A percentile compares a stretch with the other conserved stretches of the same genome.
Conservation (phyloP, 1,139 yeast genomes). For the Kurtzmaniella quercitrusa region DNA sequence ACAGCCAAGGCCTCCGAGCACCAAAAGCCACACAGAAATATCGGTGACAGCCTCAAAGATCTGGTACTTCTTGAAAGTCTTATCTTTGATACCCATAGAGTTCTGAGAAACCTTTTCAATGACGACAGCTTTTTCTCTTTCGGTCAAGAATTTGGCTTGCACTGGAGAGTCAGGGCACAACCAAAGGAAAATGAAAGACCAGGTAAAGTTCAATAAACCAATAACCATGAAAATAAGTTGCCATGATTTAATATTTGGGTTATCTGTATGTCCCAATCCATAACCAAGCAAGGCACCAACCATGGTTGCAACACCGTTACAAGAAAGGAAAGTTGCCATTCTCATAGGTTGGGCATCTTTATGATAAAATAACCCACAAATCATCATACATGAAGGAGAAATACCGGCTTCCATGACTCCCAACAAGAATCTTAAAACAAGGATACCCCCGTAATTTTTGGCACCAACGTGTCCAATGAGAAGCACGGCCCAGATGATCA, state of each 20-base stretch:
- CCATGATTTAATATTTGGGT: conserved; percentile 20
- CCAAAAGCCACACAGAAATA: conserved; percentile 25
- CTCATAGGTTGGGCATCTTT: conserved; percentile 33
- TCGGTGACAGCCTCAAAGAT: conserved; percentile 23
- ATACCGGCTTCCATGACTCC: conserved; percentile 36
- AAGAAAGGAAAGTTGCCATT: conserved; percentile 26
- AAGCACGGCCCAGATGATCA: conserved; percentile 50
- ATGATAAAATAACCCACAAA: conserved; percentile 20
- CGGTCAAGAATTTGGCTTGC: conserved; percentile 33
- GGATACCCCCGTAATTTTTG: conserved; percentile 41
- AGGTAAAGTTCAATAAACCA: conserved; percentile 32
- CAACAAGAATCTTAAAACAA: conserved; percentile 45
- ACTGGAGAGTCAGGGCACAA: conserved; percentile 41
- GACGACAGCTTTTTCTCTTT: conserved; percentile 29
- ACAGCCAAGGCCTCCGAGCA: conserved; percentile 19
- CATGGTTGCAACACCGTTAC: conserved; percentile 28
- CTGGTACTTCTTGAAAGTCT: conserved; percentile 18
- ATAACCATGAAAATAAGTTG: conserved; percentile 40
- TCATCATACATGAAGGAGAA: conserved; percentile 28
- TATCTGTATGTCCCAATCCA: conserved; percentile 31
- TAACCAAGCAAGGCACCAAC: conserved; percentile 29
- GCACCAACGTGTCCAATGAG: conserved; percentile 47
- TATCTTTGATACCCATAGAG: conserved; percentile 23
- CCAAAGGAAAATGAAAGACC: conserved; percentile 20
- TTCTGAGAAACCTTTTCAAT: conserved; percentile 21